Evolutionary conservation across 2,329 filamentous ascomycete genomes (phyloP).

Genomic region (Oidium heveae): DNA sequence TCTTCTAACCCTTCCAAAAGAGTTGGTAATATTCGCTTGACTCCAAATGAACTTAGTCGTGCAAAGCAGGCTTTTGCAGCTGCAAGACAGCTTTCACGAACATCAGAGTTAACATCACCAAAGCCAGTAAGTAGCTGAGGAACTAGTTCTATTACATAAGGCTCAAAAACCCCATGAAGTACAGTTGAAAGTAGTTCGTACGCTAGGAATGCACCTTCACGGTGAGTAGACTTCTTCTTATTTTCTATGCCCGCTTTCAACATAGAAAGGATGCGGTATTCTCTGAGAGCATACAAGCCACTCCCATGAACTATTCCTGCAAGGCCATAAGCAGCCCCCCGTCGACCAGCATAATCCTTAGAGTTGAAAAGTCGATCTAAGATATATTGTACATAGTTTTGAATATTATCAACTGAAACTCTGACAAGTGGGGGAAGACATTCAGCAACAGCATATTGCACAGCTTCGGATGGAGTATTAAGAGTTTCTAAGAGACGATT

Average conservation of each 20-base stretch:
- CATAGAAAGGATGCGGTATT: constrained; percentile 64
- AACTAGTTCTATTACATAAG: constrained; percentile 87
- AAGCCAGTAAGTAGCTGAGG: constrained; percentile 76
- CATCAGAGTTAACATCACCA: constrained; percentile 66
- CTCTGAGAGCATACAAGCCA: constrained; percentile 56
- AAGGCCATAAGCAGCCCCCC: constrained; percentile 84
- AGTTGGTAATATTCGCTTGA: constrained; percentile 80
- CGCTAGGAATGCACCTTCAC: constrained; percentile 69
- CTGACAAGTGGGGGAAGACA: constrained; percentile 80
- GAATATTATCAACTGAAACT: constrained; percentile 51
- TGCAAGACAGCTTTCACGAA: constrained; percentile 78
- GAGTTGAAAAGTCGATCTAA: constrained; percentile 60
- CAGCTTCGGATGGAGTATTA: constrained; percentile 83
- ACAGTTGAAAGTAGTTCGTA: constrained; percentile 77
- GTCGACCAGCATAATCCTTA: constrained; percentile 77
- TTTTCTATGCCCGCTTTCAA: constrained; percentile 72
- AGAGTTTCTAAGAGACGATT: constrained; percentile 66
- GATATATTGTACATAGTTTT: constrained; percentile 57
- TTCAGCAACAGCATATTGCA: constrained; percentile 87
- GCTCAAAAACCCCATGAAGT: constrained; percentile 74
- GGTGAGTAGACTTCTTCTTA: constrained; percentile 73
- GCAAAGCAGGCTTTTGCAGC: constrained; percentile 88
- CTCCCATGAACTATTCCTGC: constrained; percentile 76
- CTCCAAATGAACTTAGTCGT: constrained; percentile 79
- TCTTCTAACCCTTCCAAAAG: constrained; percentile 82